These are phyloP conservation scores for Penicillium bovifimosum DNA, from an alignment of 495 filamentous ascomycete genomes.

Conservation along the genomic window DNA sequence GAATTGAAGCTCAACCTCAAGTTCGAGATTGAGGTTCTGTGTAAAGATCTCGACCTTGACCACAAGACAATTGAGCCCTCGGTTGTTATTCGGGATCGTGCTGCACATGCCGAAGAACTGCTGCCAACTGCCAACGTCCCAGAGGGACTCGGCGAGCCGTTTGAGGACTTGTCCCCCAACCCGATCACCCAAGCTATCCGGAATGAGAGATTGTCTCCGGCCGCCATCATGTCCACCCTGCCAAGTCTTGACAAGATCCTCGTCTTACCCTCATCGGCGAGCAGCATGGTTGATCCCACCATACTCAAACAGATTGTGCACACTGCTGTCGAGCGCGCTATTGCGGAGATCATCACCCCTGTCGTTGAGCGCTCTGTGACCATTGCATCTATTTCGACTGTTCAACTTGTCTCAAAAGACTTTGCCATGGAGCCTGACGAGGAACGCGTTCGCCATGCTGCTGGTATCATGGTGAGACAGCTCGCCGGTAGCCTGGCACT, in stretches of 20 bases:
- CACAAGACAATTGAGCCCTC: slow-evolving; percentile 83
- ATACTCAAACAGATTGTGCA: slow-evolving; percentile 77
- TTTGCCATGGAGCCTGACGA: slow-evolving; percentile 91
- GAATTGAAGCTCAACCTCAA: slow-evolving; percentile 92
- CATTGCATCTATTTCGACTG: slow-evolving; percentile 91
- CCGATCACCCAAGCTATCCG: slow-evolving; percentile 63
- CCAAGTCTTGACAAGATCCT: slow-evolving; percentile 73
- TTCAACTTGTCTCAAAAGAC: slow-evolving; percentile 90
- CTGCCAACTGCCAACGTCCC: slow-evolving; percentile 49
- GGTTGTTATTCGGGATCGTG: slow-evolving; percentile 69
- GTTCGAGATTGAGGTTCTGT: slow-evolving; percentile 97
- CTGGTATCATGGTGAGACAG: slow-evolving; percentile 85
- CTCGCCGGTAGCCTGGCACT: slow-evolving; percentile 88
- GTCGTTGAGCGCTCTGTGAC: slow-evolving; percentile 97
- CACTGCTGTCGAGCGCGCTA: slow-evolving; percentile 75
- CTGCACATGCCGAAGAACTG: slow-evolving; percentile 54
- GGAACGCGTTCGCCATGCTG: slow-evolving; percentile 73
- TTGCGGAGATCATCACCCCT: slow-evolving; percentile 91
- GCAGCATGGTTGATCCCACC: slow-evolving; percentile 61
- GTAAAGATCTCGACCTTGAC: slow-evolving; percentile 82
- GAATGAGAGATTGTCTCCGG: slow-evolving; percentile 64
- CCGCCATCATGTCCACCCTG: slow-evolving; percentile 65
- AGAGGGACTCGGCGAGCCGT: slow-evolving; percentile 69
- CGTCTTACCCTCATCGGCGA: slow-evolving; percentile 67
- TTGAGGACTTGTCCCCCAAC: slow-evolving; percentile 71